These are phyloP conservation scores for Senna siamea DNA, from an alignment of 306 rosid genomes.

Conservation along the genomic window DNA sequence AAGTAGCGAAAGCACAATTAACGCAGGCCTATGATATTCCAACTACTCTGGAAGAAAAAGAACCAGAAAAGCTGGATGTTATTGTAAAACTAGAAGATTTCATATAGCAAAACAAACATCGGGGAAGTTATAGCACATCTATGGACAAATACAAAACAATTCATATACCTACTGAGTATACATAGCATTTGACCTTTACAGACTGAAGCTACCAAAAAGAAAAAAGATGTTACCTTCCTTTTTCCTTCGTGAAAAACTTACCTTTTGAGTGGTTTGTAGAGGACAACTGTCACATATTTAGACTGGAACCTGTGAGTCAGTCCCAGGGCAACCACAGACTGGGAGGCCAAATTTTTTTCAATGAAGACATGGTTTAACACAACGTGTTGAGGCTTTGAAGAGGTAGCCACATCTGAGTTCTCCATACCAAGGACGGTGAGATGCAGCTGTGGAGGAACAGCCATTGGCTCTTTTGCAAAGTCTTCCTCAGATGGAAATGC, in stretches of 20 bases:
- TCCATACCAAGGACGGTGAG: slow-evolving; percentile 78
- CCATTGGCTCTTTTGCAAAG: slow-evolving; percentile 81
- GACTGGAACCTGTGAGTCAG: slow-evolving; percentile 86
- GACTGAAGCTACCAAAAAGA: slow-evolving; percentile 48
- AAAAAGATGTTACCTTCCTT: slow-evolving; percentile 20
- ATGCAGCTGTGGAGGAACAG: slow-evolving; percentile 81
- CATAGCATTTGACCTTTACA: slow-evolving; percentile 55
- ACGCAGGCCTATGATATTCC: slow-evolving; percentile 9
- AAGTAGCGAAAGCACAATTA: not conserved
- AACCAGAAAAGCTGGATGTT: slow-evolving; percentile 8
- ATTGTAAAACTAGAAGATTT: slow-evolving; percentile 14
- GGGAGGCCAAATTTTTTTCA: slow-evolving; percentile 82
- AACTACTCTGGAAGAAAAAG: slow-evolving; percentile 17
- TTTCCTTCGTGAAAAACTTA: slow-evolving; percentile 25
- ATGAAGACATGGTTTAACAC: slow-evolving; percentile 90
- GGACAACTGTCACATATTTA: slow-evolving; percentile 91
- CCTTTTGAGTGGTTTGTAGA: slow-evolving; percentile 84
- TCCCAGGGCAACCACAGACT: slow-evolving; percentile 89
- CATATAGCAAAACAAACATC: slow-evolving; percentile 33
- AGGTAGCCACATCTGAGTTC: slow-evolving; percentile 54
- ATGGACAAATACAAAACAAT: slow-evolving; percentile 42
- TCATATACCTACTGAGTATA: slow-evolving; percentile 40
- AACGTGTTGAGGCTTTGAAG: slow-evolving; percentile 86
- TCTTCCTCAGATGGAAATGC: slow-evolving; percentile 75
- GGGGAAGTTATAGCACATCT: slow-evolving; percentile 37